Conservation (phyloP, 2,329 filamentous ascomycete species). For the Aspergillus persii region DNA sequence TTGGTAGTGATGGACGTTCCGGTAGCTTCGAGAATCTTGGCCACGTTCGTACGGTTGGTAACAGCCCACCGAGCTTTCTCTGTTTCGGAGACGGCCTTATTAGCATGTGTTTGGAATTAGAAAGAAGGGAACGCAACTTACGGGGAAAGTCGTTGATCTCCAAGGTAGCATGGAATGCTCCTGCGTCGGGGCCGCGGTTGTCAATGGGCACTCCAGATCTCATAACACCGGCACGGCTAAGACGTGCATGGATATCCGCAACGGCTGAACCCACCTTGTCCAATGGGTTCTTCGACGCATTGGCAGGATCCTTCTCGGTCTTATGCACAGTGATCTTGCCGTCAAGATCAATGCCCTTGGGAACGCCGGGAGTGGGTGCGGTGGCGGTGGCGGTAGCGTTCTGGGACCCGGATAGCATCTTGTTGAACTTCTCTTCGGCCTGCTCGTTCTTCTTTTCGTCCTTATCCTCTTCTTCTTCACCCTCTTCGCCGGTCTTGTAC, state of each 20-base stretch:
- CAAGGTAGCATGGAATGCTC: conserved; percentile 91
- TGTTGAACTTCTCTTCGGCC: conserved; percentile 53
- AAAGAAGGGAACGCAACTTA: conserved; percentile 36
- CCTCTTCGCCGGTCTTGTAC: conserved; percentile 85
- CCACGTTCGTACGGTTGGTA: conserved; percentile 96
- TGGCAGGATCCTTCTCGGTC: conserved; percentile 57
- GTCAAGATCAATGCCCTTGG: conserved; percentile 60
- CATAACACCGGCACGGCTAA: conserved; percentile 85
- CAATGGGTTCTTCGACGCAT: conserved; percentile 61
- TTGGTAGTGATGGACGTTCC: conserved; percentile 97
- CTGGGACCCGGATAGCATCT: conserved; percentile 64
- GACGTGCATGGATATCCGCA: conserved; percentile 82
- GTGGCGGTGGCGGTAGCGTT: conserved; percentile 56
- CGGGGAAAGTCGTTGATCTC: conserved; percentile 99
- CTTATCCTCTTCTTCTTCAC: conserved; percentile 67
- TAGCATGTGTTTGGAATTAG: conserved; percentile 5
- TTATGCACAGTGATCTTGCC: conserved; percentile 72
- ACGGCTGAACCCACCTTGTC: conserved; percentile 90
- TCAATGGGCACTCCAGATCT: conserved; percentile 92
- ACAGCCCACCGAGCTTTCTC: conserved; percentile 97
- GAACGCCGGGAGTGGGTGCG: conserved; percentile 43
- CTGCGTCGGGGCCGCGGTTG: conserved; percentile 96
- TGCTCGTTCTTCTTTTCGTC: conserved; percentile 71
- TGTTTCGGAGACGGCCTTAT: conserved; percentile 23
- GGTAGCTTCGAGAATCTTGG: conserved; percentile 93